Evolutionary conservation across 2,329 filamentous ascomycete genomes (phyloP), one percentile per base, ranked within the genome.

Genomic region (Exophiala lecanii-corni): DNA sequence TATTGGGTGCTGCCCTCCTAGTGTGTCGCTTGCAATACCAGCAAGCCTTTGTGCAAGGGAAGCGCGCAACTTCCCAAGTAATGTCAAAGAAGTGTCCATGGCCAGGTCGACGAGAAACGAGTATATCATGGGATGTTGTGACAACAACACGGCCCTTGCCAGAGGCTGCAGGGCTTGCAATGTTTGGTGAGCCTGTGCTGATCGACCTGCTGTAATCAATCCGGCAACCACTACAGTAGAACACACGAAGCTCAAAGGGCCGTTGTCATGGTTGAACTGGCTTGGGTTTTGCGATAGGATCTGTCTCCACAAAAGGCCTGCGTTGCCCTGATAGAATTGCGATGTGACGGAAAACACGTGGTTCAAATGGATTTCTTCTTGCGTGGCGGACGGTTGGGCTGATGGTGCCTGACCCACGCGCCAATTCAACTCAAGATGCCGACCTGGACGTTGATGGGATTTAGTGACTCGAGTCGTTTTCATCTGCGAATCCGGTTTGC

Each of bases 401-500:
- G 23, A 23, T n/a, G 42, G 42, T 15, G 42, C 42, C 13, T 40
- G 36, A 21, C 42, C 42, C 18, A 45, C 21, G n/a, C 42, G 30
- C 42, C 42, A 45, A 16, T 39, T 30, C 34, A 43, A 33, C 25
- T 37, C 36, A 36, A 25, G 35, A 36, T 44, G 36, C 12, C 36
- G 36, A 15, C 45, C 36, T n/a, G 37, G 36, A 15, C 36, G 37
- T 20, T 35, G 37, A 28, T n/a, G 26, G 21, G 37, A n/a, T 30
- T 71, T 64, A 46, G 65, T 66, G 15, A 55, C 62, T 10, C 61
- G 67, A 41, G 77, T 71, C 55, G 81, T 75, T n/a, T n/a, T n/a
- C n/a, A n/a, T n/a, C n/a, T n/a, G n/a, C n/a, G n/a, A n/a, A n/a
- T n/a, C 39, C 82, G 73, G 57, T 81, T n/a, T n/a, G n/a, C n/a